Conservation (phyloP, 257 asterid species). For the Mentha longifolia region DNA sequence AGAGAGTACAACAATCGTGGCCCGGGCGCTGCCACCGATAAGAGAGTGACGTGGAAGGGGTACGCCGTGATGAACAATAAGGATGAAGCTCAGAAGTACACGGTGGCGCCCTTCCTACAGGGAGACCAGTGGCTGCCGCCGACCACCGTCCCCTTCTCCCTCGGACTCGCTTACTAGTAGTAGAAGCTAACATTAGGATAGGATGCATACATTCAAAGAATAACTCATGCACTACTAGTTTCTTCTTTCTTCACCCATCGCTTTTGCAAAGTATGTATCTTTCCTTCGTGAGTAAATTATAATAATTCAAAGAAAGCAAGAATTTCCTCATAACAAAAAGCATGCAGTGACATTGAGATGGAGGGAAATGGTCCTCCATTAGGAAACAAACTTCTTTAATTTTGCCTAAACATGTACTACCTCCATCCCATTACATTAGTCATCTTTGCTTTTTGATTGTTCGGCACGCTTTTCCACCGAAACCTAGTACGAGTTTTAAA, state of each 20-base stretch:
- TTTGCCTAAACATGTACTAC: slow-evolving; percentile 3
- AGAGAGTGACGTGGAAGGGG: slow-evolving; percentile 52
- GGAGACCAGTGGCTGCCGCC: slow-evolving; percentile 35
- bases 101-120: slow-evolving; percentile 42
- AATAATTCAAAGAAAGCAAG: neutral
- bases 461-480: no score
- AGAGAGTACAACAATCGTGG: slow-evolving; percentile 48
- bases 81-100: slow-evolving; percentile 44
- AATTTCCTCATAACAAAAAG: neutral
- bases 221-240: no score
- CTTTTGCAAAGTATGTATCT: no score
- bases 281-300: neutral
- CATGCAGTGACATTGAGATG: neutral
- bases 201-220: no score
- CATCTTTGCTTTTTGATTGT: no score
- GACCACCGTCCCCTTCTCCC: slow-evolving; percentile 34
- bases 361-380: neutral
- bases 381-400: neutral
- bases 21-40: slow-evolving; percentile 42
- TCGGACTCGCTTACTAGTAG: neutral
- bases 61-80: slow-evolving; percentile 32
- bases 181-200: no score
- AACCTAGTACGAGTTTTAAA: no score
- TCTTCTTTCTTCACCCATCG: no score
- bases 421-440: no score